Base-by-base conservation (phyloP, 768 basidiomycete genomes). In the Chalciporus chontae region DNA sequence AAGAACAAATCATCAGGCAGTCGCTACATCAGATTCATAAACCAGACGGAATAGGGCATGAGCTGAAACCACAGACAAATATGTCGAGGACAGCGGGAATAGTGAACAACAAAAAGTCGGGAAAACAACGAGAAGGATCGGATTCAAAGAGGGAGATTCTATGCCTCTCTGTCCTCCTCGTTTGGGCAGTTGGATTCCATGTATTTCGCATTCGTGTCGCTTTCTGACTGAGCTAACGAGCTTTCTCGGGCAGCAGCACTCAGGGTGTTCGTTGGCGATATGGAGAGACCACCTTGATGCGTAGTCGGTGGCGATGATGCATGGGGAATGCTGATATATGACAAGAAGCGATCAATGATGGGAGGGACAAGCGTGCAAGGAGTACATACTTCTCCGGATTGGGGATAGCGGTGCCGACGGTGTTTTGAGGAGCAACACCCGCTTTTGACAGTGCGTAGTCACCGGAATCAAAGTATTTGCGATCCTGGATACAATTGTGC, bases 391-490 rank as follows among this genome's bases (percentile, higher is more conserved):
- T 91, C 72, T 97, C 91, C 24, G 96, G 94, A 69, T 90, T 94
- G n/a, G 96, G 95, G 57, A 97, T 97, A 31, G 93, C 90, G 8
- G 94, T 98, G 24, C 96, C 96, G 48, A 97, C 92, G 3, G 83
- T 78, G 55, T 78, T 89, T 68, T 91, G 90, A 42, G 90, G 85
- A n/a, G 86, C 78, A 41, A 87, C 85, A 23, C 96, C 89, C 3
- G 96, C 96, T 70, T 98, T 97, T 44, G 92, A 93, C 57, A 99
- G 77, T 26, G 94, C 94, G 64, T 98, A 98, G 69, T 99, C 96
- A 50, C 96, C 96, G 48, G 95, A 98, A 72, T 98, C 96, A 69
- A 99, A 99, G 74, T 93, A 99, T 72, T 98, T 98, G 63, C 96
- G 90, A 65, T 99, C 95, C 94, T 97, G 59, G 32, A 45, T 19